Evolutionary conservation across 2,329 filamentous ascomycete genomes (phyloP).

Genomic region (Diaporthe eres): DNA sequence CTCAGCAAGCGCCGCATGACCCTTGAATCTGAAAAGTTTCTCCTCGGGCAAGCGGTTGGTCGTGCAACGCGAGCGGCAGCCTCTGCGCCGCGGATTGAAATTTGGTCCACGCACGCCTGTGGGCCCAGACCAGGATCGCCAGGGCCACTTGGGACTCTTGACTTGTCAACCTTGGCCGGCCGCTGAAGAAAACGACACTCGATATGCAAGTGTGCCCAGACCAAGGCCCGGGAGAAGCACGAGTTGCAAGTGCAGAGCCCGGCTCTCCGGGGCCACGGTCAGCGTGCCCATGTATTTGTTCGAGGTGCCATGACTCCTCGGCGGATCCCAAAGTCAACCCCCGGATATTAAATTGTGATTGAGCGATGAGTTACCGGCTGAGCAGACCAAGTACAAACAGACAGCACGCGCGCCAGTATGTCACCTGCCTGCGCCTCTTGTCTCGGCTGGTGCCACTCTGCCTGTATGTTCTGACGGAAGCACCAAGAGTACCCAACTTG

Average conservation of each 20-base stretch:
- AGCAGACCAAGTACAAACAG: not conserved
- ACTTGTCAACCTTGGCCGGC: not conserved
- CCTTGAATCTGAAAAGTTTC: not conserved
- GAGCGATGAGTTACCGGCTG: not conserved
- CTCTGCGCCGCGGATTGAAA: slow-evolving; percentile 8
- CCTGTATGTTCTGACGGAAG: not conserved
- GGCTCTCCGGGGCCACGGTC: not conserved
- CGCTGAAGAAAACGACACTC: not conserved
- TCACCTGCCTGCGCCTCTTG: slow-evolving; percentile 13
- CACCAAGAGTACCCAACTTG: too few relatives aligned
- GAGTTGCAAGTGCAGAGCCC: not conserved
- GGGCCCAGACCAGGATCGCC: slow-evolving; percentile 2
- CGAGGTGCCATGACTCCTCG: slow-evolving; percentile 8
- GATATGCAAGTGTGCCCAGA: not conserved
- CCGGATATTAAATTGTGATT: slow-evolving; percentile 21
- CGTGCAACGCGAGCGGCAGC: slow-evolving; percentile 17
- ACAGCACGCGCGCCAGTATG: not conserved
- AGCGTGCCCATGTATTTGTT: not conserved
- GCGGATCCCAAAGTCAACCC: not conserved
- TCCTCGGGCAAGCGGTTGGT: not conserved
- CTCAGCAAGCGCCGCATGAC: slow-evolving; percentile 29
- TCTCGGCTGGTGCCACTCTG: not conserved
- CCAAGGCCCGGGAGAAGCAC: not conserved
- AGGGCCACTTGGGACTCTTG: not conserved
- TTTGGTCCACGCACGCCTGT: slow-evolving; percentile 25